phyloP scores from a whole-genome alignment of 805 yeast genomes.

The Monosporozyma aerobia region DNA sequence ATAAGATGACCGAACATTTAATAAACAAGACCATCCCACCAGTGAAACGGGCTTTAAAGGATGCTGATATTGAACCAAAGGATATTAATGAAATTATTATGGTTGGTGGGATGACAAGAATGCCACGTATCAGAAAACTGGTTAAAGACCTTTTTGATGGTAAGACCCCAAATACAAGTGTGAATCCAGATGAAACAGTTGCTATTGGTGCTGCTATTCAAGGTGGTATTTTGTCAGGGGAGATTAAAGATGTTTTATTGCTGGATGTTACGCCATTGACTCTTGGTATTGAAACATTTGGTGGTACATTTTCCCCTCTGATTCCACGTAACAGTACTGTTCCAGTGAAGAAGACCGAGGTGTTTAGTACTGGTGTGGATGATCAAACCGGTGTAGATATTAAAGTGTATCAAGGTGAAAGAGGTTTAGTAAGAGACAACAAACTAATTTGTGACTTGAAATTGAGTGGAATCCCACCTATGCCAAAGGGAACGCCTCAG shows the following conservation, averaged over 20 bases:
- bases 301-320: conserved; percentile 73
- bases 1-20: conserved; percentile 53
- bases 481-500: conserved; percentile 75
- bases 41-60: conserved; percentile 63
- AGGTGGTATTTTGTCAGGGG: conserved; percentile 80
- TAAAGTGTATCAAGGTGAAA: conserved; percentile 73
- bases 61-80: conserved; percentile 55
- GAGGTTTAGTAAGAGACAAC: conserved; percentile 69
- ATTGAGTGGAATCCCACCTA: conserved; percentile 61
- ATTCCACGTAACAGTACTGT: conserved; percentile 71
- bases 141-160: conserved; percentile 48
- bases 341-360: conserved; percentile 65
- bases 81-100: conserved; percentile 68
- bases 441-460: conserved; percentile 68
- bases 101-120: conserved; percentile 87
- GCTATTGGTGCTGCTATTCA: conserved; percentile 87
- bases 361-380: conserved; percentile 75
- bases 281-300: conserved; percentile 75
- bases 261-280: conserved; percentile 80
- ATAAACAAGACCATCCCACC: conserved; percentile 64
- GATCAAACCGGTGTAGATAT: conserved; percentile 79
- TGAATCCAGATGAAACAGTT: conserved; percentile 90
- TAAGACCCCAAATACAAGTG: conserved; percentile 58
- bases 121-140: conserved; percentile 66
- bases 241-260: conserved; percentile 65